These are phyloP conservation scores for Sporothrix inflata DNA, from an alignment of 2,329 filamentous ascomycete genomes.

Conservation along the genomic window DNA sequence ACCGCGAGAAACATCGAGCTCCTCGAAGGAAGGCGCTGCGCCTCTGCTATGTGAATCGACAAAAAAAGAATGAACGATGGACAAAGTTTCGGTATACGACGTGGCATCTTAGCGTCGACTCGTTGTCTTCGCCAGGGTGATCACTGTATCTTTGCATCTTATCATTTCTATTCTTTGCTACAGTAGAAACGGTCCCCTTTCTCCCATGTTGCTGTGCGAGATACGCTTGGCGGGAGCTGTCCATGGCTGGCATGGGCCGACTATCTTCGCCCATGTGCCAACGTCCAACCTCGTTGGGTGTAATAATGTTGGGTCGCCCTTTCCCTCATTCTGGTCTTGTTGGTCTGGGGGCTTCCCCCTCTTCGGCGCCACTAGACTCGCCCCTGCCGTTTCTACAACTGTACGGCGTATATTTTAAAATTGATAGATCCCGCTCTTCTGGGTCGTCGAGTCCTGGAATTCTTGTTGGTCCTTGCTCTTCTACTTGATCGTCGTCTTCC, in stretches of 20 bases:
- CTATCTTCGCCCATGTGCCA: constrained; percentile 10
- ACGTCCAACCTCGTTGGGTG: neutral
- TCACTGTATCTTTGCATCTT: neutral
- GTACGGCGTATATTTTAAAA: neutral
- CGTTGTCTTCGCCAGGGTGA: neutral
- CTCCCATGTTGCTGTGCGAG: neutral
- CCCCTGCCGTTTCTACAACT: neutral
- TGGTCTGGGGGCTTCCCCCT: neutral
- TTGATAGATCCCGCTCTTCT: neutral
- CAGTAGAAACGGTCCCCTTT: too few relatives aligned
- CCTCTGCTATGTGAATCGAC: neutral
- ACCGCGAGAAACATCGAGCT: neutral
- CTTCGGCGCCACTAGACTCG: neutral
- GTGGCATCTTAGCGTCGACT: neutral
- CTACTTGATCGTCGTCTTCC: constrained; percentile 4
- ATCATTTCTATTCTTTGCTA: neutral
- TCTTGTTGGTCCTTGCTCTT: neutral
- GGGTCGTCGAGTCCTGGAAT: neutral
- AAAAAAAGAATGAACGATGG: neutral
- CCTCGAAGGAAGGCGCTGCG: neutral
- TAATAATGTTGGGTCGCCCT: neutral
- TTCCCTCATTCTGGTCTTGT: constrained; percentile 1
- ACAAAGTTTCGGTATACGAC: neutral
- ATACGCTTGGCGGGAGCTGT: neutral
- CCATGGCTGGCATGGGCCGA: neutral